Conservation (phyloP, 192 early-diverging fungal genomes). For the Funneliformis mosseae region DNA sequence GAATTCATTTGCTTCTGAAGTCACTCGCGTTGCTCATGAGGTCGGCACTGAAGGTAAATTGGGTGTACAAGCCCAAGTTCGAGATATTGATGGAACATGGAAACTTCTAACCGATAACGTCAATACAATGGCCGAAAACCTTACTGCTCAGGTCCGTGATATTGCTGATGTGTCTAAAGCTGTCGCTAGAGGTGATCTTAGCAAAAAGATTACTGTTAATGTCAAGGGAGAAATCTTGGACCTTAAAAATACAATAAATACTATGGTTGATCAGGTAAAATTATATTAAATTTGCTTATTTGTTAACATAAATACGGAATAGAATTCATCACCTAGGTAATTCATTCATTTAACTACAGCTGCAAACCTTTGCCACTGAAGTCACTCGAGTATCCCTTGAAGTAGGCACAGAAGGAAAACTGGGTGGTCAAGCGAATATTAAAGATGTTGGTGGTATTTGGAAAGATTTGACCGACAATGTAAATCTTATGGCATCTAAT, state of each 20-base stretch:
- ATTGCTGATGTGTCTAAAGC: constrained; percentile 65
- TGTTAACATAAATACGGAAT: no score
- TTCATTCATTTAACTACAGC: background rate
- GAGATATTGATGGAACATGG: constrained; percentile 57
- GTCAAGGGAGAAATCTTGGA: constrained; percentile 66
- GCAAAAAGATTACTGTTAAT: constrained; percentile 56
- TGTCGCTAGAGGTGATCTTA: constrained; percentile 62
- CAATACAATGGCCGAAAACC: constrained; percentile 62
- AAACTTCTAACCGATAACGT: constrained; percentile 61
- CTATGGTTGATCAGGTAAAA: constrained; percentile 60
- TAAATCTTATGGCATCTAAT: constrained; percentile 65
- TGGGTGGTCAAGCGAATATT: constrained; percentile 66
- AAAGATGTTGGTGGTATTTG: constrained; percentile 61
- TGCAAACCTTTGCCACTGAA: constrained; percentile 59
- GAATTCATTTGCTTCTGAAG: constrained; percentile 51
- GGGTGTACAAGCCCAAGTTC: constrained; percentile 54
- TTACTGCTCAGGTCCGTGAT: constrained; percentile 68
- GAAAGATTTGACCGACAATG: constrained; percentile 64
- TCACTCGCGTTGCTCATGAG: constrained; percentile 60
- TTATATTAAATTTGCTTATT: background rate
- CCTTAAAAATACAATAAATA: constrained; percentile 67
- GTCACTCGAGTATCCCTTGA: constrained; percentile 68
- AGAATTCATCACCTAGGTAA: background rate
- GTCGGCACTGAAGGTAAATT: constrained; percentile 60
- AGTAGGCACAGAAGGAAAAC: constrained; percentile 68